Evolutionary conservation across 306 rosid genomes (phyloP), one percentile per base, ranked within the genome.

Genomic region (Cucurbita argyrosperma): DNA sequence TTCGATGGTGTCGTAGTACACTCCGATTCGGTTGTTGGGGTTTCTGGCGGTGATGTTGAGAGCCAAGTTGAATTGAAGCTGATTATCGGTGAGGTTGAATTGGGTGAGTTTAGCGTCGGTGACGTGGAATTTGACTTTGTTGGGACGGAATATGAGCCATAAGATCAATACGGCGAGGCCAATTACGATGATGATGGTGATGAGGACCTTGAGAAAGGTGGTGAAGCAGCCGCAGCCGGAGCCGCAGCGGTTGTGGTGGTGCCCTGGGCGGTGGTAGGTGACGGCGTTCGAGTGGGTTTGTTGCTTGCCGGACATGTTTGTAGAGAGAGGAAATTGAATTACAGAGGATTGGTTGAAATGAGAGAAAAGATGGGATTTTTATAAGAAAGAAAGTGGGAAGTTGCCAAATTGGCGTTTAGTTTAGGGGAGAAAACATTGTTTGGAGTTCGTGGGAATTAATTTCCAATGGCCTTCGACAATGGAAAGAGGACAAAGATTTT

Each of bases 1-100:
- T 42, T 86, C 86, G 73, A 88, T 18, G 49, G 16, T n/a, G 6
- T 64, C 70, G 51, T 64, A 64, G 77, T 85, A 87, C 69, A 89
- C 38, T 0, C 88, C 90, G 14, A 89, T 53, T 13, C 83, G 37
- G 0, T 56, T 75, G 87, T 83, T 87, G 42, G 91, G 81, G 82
- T 86, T 87, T 1, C 98, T 88, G 69, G 82, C 23, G 38, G 88
- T 58, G 68, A 89, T n/a, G 78, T 89, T 83, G 71, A 87, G 81
- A 0, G 80, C 82, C 4, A 89, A 85, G 52, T 85, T 51, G 79
- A 80, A 87, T 23, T 70, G 12, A 18, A 90, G 88, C 15, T 71
- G 73, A 79, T 73, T 45, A 76, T 66, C 63, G 50, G 76, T 60
- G 37, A 21, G 10, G 76, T 84, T 81, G 82, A 90, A 88, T 30